These are phyloP conservation scores for Cyanophora paradoxa DNA, from an alignment of 78 protist species.

Conservation along the genomic window DNA sequence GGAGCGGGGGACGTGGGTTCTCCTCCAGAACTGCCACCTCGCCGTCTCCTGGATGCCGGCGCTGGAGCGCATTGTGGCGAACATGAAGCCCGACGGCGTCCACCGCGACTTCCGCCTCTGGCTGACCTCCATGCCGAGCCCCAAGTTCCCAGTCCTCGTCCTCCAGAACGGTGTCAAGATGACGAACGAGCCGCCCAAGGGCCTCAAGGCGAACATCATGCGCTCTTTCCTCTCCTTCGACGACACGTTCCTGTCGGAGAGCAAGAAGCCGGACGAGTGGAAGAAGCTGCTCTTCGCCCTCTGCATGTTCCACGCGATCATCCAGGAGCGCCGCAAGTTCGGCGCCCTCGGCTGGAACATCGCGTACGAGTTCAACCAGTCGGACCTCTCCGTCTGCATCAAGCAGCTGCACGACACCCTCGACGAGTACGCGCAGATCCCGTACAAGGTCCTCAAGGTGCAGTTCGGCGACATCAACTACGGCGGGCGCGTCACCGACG, in stretches of 20 bases:
- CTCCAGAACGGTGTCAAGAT: conserved; percentile 79
- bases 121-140: conserved; percentile 84
- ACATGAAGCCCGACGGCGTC: conserved; percentile 32
- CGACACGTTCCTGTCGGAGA: conserved; percentile 26
- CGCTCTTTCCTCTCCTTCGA: conserved; percentile 36
- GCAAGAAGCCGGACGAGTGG: conserved; percentile 39
- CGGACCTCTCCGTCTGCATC: conserved; percentile 58
- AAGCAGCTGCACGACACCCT: conserved; percentile 52
- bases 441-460: conserved; percentile 59
- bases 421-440: conserved; percentile 58
- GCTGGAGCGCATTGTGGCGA: conserved; percentile 51
- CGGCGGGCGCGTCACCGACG: conserved; percentile 93
- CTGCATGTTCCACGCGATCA: conserved; percentile 65
- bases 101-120: conserved; percentile 74
- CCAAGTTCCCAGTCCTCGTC: conserved; percentile 75
- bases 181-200: conserved; percentile 82
- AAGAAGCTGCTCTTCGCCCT: conserved; percentile 54
- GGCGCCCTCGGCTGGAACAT: conserved; percentile 81
- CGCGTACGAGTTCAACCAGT: conserved; percentile 64
- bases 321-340: conserved; percentile 73
- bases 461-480: conserved; percentile 77
- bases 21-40: conserved; percentile 81
- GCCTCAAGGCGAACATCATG: conserved; percentile 62
- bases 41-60: conserved; percentile 61
- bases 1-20: conserved; percentile 71